Evolutionary conservation across 495 filamentous ascomycete species (phyloP), one percentile per base, ranked within the genome.

Genomic region (Rusavskia elegans): DNA sequence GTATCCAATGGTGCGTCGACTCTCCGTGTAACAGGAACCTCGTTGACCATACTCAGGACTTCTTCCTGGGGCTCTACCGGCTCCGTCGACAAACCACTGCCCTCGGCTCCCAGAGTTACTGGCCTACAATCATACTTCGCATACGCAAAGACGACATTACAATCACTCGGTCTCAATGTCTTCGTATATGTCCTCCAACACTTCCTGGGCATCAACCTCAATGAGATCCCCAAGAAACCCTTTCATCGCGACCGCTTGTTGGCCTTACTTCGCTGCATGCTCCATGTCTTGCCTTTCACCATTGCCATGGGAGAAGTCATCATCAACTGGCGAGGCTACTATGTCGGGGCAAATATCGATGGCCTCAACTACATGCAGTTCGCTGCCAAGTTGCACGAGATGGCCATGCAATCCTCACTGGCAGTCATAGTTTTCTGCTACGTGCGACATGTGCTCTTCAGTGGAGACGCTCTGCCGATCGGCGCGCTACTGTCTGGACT

Each of bases 341-440:
- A 53, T 25, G 49, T 56, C 5, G 54, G 54, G 36, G 50, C 38
- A 2, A 56, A 53, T 13, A 37, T 53, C 19, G 36, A 49, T 19
- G 54, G 45, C 7, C 53, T 55, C 9, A 46, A 29, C 44, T 29
- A 25, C 16, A 30, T 51, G 4, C 59, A 57, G 48, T 61, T 63
- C 46, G 61, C 59, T 9, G 56, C 61, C 5, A 63, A 63, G 29
- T 20, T 61, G 39, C 56, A 61, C 45, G 44, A 46, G 16, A 46
- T 63, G 17, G 53, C 54, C 3, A 61, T 61, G 11, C 50, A 48
- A 11, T 49, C 61, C 9, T 63, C 61, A 2, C 48, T 63, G 19
- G 52, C 56, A 1, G 32, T 48, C 20, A 52, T 61, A 20, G 25
- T 63, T 3, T 62, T 60, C 41, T 49, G 48, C 30, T 56, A 49